Evolutionary conservation across 1,139 yeast genomes (phyloP).

Genomic region (Entelexis sorbosivorans): DNA sequence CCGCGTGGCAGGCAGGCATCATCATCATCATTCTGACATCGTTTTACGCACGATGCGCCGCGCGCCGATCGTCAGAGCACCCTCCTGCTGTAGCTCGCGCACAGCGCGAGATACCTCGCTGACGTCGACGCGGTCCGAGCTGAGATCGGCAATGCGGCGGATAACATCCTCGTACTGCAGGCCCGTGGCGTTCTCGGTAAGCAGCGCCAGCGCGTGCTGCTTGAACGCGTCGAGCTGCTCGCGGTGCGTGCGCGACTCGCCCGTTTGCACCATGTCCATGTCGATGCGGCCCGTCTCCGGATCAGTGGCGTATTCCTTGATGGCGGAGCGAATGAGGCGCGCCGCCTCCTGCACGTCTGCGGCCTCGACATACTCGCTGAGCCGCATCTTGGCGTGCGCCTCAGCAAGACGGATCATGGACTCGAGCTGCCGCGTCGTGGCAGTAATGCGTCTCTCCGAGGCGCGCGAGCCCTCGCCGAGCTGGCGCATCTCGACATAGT

Average conservation of each 20-base stretch:
- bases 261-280: conserved; percentile 94
- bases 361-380: conserved; percentile 57
- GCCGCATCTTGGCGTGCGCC: conserved; percentile 95
- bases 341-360: conserved; percentile 92
- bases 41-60: conserved; percentile 14
- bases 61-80: conserved; percentile 45
- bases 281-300: conserved; percentile 94
- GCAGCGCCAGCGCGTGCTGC: conserved; percentile 38
- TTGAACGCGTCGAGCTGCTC: conserved; percentile 63
- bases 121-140: conserved; percentile 59
- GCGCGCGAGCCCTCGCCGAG: conserved; percentile 85
- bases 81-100: conserved; percentile 63
- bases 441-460: conserved; percentile 85
- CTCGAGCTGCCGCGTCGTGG: conserved; percentile 95
- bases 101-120: conserved; percentile 58
- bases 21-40: conserved; percentile 1
- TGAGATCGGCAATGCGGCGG: conserved; percentile 54
- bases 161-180: conserved; percentile 54
- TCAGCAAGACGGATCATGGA: conserved; percentile 80
- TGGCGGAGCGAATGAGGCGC: conserved; percentile 80
- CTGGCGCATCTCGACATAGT: conserved; percentile 88
- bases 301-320: conserved; percentile 95
- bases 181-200: conserved; percentile 24
- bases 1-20: too few relatives aligned
- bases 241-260: conserved; percentile 83